phyloP scores from a whole-genome alignment of 2,329 filamentous ascomycete species.

The Colletotrichum sp. region DNA sequence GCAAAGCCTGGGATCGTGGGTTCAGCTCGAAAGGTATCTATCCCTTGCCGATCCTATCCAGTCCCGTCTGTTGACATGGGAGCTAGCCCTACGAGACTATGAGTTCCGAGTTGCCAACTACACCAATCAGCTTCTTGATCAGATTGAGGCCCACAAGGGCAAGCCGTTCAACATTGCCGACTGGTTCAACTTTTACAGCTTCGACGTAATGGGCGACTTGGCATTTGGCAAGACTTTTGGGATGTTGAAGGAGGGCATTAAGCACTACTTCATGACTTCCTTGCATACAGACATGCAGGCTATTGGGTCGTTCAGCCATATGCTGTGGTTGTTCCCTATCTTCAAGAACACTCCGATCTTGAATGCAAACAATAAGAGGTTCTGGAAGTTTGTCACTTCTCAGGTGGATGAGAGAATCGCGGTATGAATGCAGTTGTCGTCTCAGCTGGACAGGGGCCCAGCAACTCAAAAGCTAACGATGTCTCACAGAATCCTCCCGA shows the following conservation, averaged over 20 bases:
- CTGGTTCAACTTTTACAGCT: conserved; percentile 40
- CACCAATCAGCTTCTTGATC: conserved; percentile 25
- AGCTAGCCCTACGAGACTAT: conserved; percentile 28
- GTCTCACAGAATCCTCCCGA: conserved; percentile 20
- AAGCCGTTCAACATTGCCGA: conserved; percentile 30
- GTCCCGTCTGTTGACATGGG: neutral
- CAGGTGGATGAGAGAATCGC: conserved; percentile 18
- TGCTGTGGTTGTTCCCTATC: conserved; percentile 25
- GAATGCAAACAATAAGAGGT: conserved; percentile 23
- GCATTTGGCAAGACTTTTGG: conserved; percentile 41
- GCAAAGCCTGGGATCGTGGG: conserved; percentile 37
- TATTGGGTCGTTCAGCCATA: conserved; percentile 27
- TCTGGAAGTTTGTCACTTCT: conserved; percentile 23
- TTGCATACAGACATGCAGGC: conserved; percentile 27
- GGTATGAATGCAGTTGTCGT: neutral
- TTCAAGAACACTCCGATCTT: conserved; percentile 26
- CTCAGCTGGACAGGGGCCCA: neutral
- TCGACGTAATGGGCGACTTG: conserved; percentile 47
- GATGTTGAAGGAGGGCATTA: conserved; percentile 33
- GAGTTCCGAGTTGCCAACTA: conserved; percentile 31
- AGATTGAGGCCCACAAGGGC: conserved; percentile 26
- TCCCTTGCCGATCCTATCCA: no score
- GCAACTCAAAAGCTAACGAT: neutral
- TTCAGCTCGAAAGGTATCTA: conserved; percentile 32
- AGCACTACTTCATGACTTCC: conserved; percentile 30